A percentile compares a stretch with the other conserved stretches of the same genome.
Evolutionary conservation across 305 asterid species (phyloP).

Genomic region (Solanum hybrid): DNA sequence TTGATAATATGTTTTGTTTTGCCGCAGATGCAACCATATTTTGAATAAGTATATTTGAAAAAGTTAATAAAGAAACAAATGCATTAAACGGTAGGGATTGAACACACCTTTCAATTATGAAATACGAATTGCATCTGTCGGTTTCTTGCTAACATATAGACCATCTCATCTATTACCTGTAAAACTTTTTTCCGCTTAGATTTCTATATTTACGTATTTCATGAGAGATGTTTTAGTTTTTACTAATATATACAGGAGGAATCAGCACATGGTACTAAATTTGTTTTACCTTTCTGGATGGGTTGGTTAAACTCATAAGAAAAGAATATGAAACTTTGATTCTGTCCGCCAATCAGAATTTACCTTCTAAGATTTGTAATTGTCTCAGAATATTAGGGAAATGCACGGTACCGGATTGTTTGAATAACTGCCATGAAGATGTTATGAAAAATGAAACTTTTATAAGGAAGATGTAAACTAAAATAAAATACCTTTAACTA

Average conservation of each 20-base stretch:
- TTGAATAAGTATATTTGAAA: background rate
- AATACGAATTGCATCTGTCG: background rate
- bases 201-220: background rate
- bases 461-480: background rate
- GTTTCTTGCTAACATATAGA: background rate
- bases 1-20: background rate
- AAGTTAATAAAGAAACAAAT: background rate
- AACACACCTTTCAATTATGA: background rate
- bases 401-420: background rate
- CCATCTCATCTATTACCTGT: background rate
- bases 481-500: background rate
- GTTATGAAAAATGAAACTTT: background rate
- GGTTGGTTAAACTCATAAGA: background rate
- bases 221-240: background rate
- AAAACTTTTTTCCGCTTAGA: background rate
- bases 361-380: background rate
- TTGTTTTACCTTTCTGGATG: background rate
- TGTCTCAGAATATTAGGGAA: background rate
- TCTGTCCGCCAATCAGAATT: background rate
- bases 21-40: background rate
- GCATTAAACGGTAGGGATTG: background rate
- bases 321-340: background rate
- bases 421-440: background rate
- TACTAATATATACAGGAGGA: background rate
- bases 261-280: background rate